Percentiles rank a stretch among this genome's conserved stretches.
Evolutionary conservation across 352 stramenopile species (phyloP).

Genomic region (Phytophthora fragariaefolia): DNA sequence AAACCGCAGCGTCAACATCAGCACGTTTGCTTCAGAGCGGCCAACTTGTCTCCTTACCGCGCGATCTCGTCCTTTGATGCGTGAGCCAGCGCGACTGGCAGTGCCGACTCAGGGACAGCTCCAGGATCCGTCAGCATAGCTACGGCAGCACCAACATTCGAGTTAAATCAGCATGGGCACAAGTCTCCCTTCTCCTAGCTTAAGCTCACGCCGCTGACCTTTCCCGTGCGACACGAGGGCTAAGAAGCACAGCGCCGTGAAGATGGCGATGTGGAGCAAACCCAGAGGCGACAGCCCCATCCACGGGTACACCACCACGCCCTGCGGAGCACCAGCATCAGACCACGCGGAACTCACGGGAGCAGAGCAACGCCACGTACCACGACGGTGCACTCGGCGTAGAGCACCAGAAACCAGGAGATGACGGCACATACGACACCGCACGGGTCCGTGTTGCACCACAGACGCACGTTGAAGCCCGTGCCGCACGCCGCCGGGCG

Average conservation of each 20-base stretch:
- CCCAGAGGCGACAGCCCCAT: conserved; percentile 79
- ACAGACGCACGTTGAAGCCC: conserved; percentile 83
- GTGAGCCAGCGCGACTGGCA: conserved; percentile 82
- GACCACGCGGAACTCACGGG: background rate
- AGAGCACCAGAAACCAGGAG: conserved; percentile 92
- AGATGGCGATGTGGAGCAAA: conserved; percentile 70
- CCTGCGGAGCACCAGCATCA: conserved; percentile 38
- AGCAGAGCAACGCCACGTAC: conserved; percentile 43
- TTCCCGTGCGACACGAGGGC: conserved; percentile 95
- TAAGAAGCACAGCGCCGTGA: conserved; percentile 84
- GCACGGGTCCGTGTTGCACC: conserved; percentile 93
- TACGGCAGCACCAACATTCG: conserved; percentile 24
- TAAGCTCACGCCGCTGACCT: conserved; percentile 46
- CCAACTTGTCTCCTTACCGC: conserved; percentile 37
- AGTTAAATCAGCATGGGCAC: conserved; percentile 3
- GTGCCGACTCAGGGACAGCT: conserved; percentile 94
- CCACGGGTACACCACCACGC: conserved; percentile 91
- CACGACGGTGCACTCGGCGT: conserved; percentile 91
- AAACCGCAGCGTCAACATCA: conserved; percentile 10
- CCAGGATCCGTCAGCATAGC: conserved; percentile 99
- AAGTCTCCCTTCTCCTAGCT: conserved; percentile 6
- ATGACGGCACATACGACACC: conserved; percentile 91
- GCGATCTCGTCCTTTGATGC: conserved; percentile 79
- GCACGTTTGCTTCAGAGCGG: background rate
- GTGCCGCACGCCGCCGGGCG: conserved; percentile 68